Evolutionary conservation across 2,329 filamentous ascomycete species (phyloP).

Genomic region (Pseudopithomyces chartarum): DNA sequence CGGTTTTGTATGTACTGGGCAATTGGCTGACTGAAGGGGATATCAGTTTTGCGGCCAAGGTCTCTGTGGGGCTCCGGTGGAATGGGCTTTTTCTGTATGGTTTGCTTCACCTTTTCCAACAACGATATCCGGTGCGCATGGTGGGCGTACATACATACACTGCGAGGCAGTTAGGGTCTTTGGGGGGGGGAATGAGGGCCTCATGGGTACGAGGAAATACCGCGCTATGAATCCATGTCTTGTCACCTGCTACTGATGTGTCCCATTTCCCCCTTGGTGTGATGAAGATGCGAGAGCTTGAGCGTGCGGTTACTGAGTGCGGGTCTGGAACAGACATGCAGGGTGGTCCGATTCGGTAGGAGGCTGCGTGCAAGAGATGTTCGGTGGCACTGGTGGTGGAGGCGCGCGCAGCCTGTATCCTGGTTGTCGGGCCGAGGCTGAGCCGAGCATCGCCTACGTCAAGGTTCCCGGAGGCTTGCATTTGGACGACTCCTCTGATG

Average conservation of each 20-base stretch:
- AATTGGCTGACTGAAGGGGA: conserved; percentile 16
- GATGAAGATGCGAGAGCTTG: no score
- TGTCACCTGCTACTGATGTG: conserved; percentile 5
- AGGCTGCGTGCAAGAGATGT: no score
- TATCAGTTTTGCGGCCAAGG: conserved; percentile 13
- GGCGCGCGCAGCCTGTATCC: no score
- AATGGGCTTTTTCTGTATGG: conserved; percentile 15
- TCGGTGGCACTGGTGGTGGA: no score
- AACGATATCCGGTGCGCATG: background rate
- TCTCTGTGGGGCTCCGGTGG: conserved; percentile 12
- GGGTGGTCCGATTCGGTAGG: no score
- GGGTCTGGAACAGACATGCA: no score
- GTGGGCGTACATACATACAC: conserved; percentile 18
- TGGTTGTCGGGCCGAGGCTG: no score
- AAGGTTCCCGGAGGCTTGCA: no score
- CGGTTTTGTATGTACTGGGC: conserved; percentile 17
- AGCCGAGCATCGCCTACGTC: no score
- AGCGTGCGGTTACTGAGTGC: no score
- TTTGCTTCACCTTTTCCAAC: conserved; percentile 5
- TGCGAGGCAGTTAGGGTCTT: conserved; percentile 20
- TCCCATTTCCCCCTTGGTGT: no score
- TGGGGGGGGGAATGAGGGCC: conserved; percentile 5
- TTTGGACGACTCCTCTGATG: no score
- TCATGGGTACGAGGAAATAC: conserved; percentile 24
- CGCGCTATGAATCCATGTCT: conserved; percentile 25